These are phyloP conservation scores for Gentiana straminea DNA, from an alignment of 257 asterid species.

Conservation along the genomic window DNA sequence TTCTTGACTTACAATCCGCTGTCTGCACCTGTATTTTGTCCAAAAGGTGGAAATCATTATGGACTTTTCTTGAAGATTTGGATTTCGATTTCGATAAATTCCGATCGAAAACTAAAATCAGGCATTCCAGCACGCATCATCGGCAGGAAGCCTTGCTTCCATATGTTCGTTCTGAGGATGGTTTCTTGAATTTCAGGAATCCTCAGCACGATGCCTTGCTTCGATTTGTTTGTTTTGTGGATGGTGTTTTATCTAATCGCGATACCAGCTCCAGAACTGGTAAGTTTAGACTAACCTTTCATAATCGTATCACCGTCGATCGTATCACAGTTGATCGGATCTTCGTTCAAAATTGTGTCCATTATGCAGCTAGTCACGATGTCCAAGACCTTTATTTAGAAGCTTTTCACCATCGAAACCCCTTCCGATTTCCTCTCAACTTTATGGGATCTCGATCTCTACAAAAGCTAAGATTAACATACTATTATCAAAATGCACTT, in stretches of 20 bases:
- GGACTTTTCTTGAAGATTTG: too few species aligned
- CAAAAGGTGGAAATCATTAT: too few species aligned
- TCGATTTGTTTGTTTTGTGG: conserved; percentile 7
- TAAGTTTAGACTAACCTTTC: conserved; percentile 4
- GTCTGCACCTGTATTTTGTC: too few species aligned
- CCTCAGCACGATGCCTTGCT: background rate
- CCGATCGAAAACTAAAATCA: too few species aligned
- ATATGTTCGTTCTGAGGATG: too few species aligned
- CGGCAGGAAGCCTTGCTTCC: too few species aligned
- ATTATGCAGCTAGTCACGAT: conserved; percentile 17
- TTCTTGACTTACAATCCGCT: too few species aligned
- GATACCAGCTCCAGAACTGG: background rate
- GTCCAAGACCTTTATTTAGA: conserved; percentile 13
- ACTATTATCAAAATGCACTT: background rate
- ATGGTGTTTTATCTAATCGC: conserved; percentile 11
- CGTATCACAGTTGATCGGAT: background rate
- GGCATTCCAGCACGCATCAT: too few species aligned
- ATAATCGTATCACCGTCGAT: too few species aligned
- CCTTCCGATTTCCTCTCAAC: conserved; percentile 8
- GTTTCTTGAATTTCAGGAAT: too few species aligned
- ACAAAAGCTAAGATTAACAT: conserved; percentile 7
- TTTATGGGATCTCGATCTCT: conserved; percentile 6
- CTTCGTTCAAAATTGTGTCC: conserved; percentile 11
- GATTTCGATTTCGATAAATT: too few species aligned
- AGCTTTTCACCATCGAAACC: background rate